phyloP scores from a whole-genome alignment of 2,329 filamentous ascomycete genomes.

The Westerdykella aurantiaca region DNA sequence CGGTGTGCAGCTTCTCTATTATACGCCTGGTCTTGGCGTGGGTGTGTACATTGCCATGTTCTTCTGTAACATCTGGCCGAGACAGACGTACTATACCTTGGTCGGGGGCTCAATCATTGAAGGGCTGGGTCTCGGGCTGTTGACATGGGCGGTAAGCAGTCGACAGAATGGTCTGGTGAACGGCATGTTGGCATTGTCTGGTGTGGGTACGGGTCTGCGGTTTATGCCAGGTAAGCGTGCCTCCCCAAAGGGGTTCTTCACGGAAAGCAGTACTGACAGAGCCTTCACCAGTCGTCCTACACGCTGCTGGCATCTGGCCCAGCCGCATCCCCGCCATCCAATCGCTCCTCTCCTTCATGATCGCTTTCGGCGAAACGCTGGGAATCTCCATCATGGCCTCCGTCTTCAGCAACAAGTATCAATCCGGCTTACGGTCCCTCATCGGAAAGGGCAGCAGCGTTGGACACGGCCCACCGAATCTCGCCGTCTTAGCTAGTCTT shows the following conservation, averaged over 20 bases:
- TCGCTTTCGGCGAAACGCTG: conserved; percentile 60
- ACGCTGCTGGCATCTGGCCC: conserved; percentile 59
- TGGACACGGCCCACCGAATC: conserved; percentile 19
- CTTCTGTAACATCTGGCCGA: conserved; percentile 56
- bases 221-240: conserved; percentile 49
- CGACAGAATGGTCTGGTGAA: conserved; percentile 50
- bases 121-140: conserved; percentile 52
- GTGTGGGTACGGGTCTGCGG: conserved; percentile 58
- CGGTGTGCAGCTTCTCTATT: conserved; percentile 46
- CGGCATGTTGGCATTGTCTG: conserved; percentile 61
- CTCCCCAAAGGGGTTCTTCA: too few species aligned
- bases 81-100: conserved; percentile 57
- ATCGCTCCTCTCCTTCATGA: conserved; percentile 54
- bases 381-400: conserved; percentile 62
- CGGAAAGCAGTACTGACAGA: too few species aligned
- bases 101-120: conserved; percentile 46
- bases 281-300: conserved; percentile 44
- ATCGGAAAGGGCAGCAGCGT: conserved; percentile 14
- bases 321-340: conserved; percentile 54
- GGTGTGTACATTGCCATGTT: conserved; percentile 56
- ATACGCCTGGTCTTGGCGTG: conserved; percentile 56
- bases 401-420: conserved; percentile 59
- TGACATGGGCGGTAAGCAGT: conserved; percentile 53
- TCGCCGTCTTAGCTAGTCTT: conserved; percentile 36
- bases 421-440: conserved; percentile 22